Evolutionary conservation across 306 rosid species (phyloP).

Genomic region (Aeschynomene evenia): DNA sequence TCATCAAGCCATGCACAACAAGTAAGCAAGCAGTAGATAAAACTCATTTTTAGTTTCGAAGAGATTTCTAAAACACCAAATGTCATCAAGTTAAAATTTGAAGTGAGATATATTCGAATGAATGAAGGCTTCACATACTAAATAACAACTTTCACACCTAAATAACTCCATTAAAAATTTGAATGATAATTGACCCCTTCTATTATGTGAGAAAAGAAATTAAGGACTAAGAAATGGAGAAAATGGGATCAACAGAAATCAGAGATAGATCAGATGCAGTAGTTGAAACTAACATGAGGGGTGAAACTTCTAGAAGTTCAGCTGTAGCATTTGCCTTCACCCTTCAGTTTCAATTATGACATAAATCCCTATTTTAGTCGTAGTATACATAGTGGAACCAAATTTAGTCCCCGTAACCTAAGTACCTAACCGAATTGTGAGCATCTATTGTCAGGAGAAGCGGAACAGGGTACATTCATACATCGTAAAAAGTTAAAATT

Average conservation of each 20-base stretch:
- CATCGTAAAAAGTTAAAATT: neutral
- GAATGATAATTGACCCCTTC: neutral
- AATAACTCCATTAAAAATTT: slow-evolving; percentile 1
- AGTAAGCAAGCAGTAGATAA: neutral
- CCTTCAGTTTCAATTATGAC: neutral
- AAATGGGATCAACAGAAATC: neutral
- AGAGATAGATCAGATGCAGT: neutral
- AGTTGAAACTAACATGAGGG: neutral
- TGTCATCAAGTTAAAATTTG: neutral
- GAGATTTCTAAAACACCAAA: neutral
- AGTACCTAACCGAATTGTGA: slow-evolving; percentile 13
- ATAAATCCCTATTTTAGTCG: slow-evolving; percentile 6
- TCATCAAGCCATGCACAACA: neutral
- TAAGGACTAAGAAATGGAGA: neutral
- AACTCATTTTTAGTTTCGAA: neutral
- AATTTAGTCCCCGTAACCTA: neutral
- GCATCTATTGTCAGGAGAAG: neutral
- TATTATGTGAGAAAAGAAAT: neutral
- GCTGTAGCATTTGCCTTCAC: slow-evolving; percentile 4
- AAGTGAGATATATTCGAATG: neutral
- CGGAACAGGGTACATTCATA: neutral
- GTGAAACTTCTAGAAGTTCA: neutral
- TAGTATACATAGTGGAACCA: neutral
- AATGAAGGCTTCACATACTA: neutral
- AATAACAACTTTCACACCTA: neutral